phyloP scores from a whole-genome alignment of 2,329 filamentous ascomycete genomes.

The Hortaea werneckii region DNA sequence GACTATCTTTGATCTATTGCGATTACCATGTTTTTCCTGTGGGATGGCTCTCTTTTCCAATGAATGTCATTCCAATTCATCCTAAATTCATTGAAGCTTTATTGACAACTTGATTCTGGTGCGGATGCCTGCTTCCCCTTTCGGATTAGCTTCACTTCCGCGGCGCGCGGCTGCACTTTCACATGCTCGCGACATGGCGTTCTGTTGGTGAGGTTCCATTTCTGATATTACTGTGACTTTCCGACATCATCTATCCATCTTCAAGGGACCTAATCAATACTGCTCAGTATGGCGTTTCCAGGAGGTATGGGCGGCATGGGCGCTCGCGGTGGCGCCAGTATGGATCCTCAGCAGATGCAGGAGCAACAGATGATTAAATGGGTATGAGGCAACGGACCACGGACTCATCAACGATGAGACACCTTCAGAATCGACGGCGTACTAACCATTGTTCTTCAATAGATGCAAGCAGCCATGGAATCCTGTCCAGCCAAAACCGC shows the following conservation, averaged over 20 bases:
- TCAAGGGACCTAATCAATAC: conserved; percentile 17
- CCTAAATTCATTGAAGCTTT: no score
- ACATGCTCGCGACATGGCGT: not conserved
- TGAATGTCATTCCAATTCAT: no score
- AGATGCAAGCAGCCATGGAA: conserved; percentile 83
- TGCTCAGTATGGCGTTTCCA: conserved; percentile 27
- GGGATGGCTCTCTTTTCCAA: no score
- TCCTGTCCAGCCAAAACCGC: conserved; percentile 81
- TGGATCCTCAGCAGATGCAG: conserved; percentile 27
- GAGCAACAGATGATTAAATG: conserved; percentile 40
- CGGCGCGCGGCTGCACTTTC: not conserved
- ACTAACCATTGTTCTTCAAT: not conserved
- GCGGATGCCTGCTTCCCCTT: not conserved
- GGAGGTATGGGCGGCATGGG: conserved; percentile 9
- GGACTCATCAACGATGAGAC: no score
- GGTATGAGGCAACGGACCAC: conserved; percentile 15
- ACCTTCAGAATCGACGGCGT: no score
- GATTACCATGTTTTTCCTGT: no score
- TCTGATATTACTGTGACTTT: no score
- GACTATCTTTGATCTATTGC: not conserved
- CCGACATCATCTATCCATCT: no score
- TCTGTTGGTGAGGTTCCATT: no score
- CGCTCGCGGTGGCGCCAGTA: conserved; percentile 5
- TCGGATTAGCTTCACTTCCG: not conserved
- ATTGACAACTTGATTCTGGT: not conserved